Base-by-base conservation (phyloP, 2,329 filamentous ascomycete genomes). In the Scorias spongiosa region DNA sequence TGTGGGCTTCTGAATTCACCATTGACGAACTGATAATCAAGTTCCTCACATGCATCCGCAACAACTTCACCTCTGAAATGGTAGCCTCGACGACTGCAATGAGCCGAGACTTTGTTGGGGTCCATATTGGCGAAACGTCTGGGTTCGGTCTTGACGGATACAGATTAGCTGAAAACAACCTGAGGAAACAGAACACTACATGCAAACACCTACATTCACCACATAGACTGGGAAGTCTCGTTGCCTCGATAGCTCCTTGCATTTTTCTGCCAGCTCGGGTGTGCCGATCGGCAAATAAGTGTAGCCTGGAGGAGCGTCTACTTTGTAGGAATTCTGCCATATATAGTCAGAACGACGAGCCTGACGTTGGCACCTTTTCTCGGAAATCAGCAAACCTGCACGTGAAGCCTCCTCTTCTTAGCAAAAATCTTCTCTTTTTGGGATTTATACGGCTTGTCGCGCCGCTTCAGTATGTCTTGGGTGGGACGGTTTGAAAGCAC, bases 1-100 rank as follows among this genome's bases (percentile, higher is more conserved):
- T 48, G 43, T 41, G 51, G 50, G 37, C 54, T 58, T 29, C 58
- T 43, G 39, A 57, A 57, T 18, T 50, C 44, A 14, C 46, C 47
- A 15, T 51, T 40, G 26, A 45, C 40, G 20, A 51, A 47, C 44
- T 54, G 58, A 66, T 64, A 48, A 63, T 65, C 60, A 56, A 76
- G 56, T 63, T 72, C 54, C 56, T 65, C 57, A 60, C 75, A 78
- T 30, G 74, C 73, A 46, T 71, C 63, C 38, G 71, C 68, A 34
- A 81, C 72, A 45, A 79, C 67, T n/a, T 69, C 63, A 46, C 70
- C 70, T 6, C 74, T 74, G 48, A 81, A 80, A 54, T 80, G 76
- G 55, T 76, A 75, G 12, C 77, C 77, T 48, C 79, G 70, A 36
- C 76, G 69, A 51, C 76, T 70, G 41, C 78, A 69, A 54, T 80